Evolutionary conservation across 2,329 filamentous ascomycete species (phyloP).

Genomic region (Lasiodiplodia sp.): DNA sequence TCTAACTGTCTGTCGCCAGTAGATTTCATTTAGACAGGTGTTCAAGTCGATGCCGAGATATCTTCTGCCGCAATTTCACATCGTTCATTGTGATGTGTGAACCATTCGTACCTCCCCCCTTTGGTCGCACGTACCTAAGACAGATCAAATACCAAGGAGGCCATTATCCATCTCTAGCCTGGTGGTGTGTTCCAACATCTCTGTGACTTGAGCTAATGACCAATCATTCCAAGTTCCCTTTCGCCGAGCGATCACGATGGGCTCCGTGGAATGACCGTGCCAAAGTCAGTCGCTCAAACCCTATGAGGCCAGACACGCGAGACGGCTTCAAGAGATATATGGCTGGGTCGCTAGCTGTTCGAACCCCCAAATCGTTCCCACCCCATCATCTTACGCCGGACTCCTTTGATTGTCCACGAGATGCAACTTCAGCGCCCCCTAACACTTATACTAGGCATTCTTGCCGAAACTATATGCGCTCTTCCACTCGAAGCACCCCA

Average conservation of each 20-base stretch:
- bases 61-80: not conserved
- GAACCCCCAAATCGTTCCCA: not conserved
- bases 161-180: not conserved
- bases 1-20: not conserved
- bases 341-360: not conserved
- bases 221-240: too few relatives aligned
- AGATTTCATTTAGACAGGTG: not conserved
- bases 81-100: too few relatives aligned
- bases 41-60: not conserved
- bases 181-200: not conserved
- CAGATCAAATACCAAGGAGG: slow-evolving; percentile 3
- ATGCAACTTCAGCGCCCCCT: not conserved
- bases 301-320: not conserved
- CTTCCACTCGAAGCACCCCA: not conserved
- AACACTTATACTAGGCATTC: not conserved
- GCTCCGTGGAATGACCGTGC: not conserved
- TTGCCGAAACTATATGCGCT: too few relatives aligned
- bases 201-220: not conserved
- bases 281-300: not conserved
- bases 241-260: not conserved
- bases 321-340: not conserved
- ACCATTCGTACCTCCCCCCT: not conserved
- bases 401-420: not conserved
- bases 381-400: not conserved
- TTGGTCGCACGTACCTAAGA: not conserved